A percentile compares a stretch with the other conserved stretches of the same genome.
These are phyloP conservation scores for Fraxinus sp. DNA, from an alignment of 305 asterid species.

Conservation along the genomic window DNA sequence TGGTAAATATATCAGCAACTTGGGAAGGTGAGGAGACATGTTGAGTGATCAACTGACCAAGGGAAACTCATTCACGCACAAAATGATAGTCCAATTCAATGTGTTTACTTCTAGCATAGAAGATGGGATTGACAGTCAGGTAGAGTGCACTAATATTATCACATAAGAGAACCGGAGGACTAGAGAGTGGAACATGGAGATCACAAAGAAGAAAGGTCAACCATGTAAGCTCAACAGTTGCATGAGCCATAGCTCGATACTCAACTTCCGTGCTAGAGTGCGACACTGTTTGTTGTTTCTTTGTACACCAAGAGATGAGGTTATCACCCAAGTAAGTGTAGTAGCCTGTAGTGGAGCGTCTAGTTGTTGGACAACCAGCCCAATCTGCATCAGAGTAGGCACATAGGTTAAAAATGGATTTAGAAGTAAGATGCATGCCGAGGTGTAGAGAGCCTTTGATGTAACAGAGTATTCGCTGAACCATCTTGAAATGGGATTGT, in stretches of 20 bases:
- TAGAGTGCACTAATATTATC: too few relatives aligned
- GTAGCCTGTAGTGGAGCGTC: not conserved
- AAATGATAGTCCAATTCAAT: too few relatives aligned
- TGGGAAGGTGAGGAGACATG: too few relatives aligned
- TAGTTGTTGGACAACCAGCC: not conserved
- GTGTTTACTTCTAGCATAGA: too few relatives aligned
- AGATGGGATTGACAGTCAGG: too few relatives aligned
- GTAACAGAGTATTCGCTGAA: not conserved
- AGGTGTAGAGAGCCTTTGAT: not conserved
- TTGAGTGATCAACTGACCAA: too few relatives aligned
- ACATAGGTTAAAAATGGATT: not conserved
- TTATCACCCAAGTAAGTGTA: not conserved
- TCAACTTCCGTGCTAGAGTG: not conserved
- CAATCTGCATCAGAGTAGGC: not conserved
- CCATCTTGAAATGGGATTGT: not conserved
- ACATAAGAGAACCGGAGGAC: too few relatives aligned
- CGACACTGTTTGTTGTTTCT: not conserved
- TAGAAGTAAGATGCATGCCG: not conserved
- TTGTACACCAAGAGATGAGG: not conserved
- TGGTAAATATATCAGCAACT: too few relatives aligned
- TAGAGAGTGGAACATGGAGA: too few relatives aligned
- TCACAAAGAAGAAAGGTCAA: not conserved
- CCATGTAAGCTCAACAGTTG: not conserved
- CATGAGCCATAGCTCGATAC: not conserved
- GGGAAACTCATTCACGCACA: too few relatives aligned